phyloP scores from a whole-genome alignment of 192 early-diverging fungal genomes.

The Cladochytrium replicatum region DNA sequence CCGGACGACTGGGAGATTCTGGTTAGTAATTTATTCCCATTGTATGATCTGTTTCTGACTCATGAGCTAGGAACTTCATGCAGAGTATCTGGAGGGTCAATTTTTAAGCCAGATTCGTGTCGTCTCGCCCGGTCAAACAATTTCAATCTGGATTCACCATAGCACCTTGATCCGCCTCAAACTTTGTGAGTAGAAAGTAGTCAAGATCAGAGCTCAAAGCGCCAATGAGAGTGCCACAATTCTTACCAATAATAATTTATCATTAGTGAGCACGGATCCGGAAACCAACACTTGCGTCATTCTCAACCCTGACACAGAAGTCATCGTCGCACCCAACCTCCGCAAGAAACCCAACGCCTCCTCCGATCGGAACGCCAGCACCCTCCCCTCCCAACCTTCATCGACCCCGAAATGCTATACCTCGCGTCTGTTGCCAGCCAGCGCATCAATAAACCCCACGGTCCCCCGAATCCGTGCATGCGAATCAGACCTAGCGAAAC shows the following conservation, averaged over 20 bases:
- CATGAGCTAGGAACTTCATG: constrained; percentile 24
- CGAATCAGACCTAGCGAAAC: not conserved
- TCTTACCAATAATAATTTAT: not conserved
- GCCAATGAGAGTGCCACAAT: not conserved
- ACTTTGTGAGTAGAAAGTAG: constrained; percentile 14
- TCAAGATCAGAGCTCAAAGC: not conserved
- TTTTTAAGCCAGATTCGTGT: constrained; percentile 36
- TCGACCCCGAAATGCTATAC: not conserved
- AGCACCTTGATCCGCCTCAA: constrained; percentile 19
- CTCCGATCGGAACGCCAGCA: too few species aligned
- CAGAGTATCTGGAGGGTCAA: constrained; percentile 34
- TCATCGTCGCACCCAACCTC: constrained; percentile 34
- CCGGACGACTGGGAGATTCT: constrained; percentile 47
- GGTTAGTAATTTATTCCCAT: constrained; percentile 8
- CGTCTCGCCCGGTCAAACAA: constrained; percentile 17
- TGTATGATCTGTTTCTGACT: constrained; percentile 2
- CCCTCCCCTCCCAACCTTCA: not conserved
- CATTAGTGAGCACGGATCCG: constrained; percentile 19
- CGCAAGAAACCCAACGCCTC: constrained; percentile 7
- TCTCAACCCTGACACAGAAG: constrained; percentile 29
- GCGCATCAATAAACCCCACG: not conserved
- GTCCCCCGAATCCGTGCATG: not conserved
- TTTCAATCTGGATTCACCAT: constrained; percentile 29
- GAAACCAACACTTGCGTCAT: constrained; percentile 12
- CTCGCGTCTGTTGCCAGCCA: not conserved